A percentile compares a stretch with the other conserved stretches of the same genome.
Conservation (phyloP, 78 protist species). For the Dictyostelium citrinum region DNA sequence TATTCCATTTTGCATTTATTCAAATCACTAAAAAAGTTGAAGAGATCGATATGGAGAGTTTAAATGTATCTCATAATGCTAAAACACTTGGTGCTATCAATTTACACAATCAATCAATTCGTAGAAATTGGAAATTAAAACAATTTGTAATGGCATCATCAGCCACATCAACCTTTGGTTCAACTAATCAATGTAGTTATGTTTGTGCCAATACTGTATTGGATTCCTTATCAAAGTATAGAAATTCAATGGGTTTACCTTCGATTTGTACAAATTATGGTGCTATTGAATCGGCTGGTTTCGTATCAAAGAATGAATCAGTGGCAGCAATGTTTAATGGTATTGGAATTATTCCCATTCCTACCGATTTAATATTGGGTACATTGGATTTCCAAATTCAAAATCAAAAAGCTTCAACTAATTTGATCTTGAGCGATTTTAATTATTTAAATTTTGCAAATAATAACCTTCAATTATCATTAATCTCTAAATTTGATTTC, state of each 20-base stretch:
- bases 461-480: neutral
- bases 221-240: constrained; percentile 51
- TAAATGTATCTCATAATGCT: constrained; percentile 18
- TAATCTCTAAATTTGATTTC: neutral
- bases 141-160: constrained; percentile 68
- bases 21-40: neutral
- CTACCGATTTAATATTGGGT: neutral
- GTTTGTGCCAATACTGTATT: constrained; percentile 83
- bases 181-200: constrained; percentile 72
- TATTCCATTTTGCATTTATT: constrained; percentile 63
- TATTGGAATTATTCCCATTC: neutral
- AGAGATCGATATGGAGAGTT: neutral
- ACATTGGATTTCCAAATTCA: neutral
- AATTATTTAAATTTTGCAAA: neutral
- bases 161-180: constrained; percentile 31
- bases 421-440: neutral
- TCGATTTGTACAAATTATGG: constrained; percentile 69
- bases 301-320: constrained; percentile 9
- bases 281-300: constrained; percentile 33
- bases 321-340: neutral
- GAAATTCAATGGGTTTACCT: constrained; percentile 39
- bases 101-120: constrained; percentile 35
- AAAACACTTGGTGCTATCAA: constrained; percentile 77
- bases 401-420: neutral
- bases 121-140: neutral